Evolutionary conservation across 1,139 yeast species (phyloP), one percentile per base, ranked within the genome.

Genomic region (Hyphopichia khmerensis): DNA sequence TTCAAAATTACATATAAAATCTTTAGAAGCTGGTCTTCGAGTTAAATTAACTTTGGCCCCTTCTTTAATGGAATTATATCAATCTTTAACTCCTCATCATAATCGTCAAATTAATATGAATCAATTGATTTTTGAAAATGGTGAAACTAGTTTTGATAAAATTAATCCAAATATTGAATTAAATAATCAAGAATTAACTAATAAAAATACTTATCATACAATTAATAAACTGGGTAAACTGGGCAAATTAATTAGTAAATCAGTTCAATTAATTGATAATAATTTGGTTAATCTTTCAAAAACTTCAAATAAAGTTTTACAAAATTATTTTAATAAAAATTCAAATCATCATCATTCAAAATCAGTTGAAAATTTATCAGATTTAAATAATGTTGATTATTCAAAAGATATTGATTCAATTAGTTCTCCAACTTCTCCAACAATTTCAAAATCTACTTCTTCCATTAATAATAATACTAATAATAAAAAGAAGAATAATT

Each of bases 11-110:
- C 82, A 77, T 48, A 71, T 79, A 4, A 72, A 78, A 45, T 78
- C 80, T 5, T 58, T 79, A 24, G 79, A 79, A 40, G 80, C 82
- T 1, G 80, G 78, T 14, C 67, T 80, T 11, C 65, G 73, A 47
- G 72, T 79, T 9, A 67, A 78, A 41, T 56, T 79, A 17, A 69
- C 82, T 0, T 48, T 73, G 35, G 75, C 75, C 2, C 72, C 78
- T 5, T 68, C 73, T 27, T 53, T 79, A 38, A 57, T 69, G 7
- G 56, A 67, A 2, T 57, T 79, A 23, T 77, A 77, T 55, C 68
- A 73, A 37, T 62, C 70, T 18, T 55, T 79, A 33, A 74, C 75
- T 6, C 75, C 68, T 16, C 62, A 60, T 41, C 51, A 59, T 13
- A 56, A 32, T 33, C 30, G 36, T 6, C 14, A 38, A 11, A 2